A percentile compares a stretch with the other conserved stretches of the same genome.
Conservation (phyloP, 306 rosid genomes). For the Pterocarpus santalinus region DNA sequence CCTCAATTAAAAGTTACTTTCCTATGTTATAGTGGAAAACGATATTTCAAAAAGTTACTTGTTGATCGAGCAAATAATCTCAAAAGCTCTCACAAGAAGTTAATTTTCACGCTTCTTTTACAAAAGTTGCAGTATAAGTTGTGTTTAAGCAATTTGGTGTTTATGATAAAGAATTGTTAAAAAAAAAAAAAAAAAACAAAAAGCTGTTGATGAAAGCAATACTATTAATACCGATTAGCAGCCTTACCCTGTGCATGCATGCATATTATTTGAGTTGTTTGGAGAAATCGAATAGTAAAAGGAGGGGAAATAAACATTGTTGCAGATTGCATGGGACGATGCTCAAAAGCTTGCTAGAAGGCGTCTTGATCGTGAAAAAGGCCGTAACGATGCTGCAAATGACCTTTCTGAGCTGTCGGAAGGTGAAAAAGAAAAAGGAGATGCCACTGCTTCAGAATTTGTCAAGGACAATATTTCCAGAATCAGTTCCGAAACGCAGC, state of each 20-base stretch:
- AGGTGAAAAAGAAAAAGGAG: slow-evolving; percentile 80
- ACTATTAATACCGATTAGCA: no score
- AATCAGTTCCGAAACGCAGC: slow-evolving; percentile 61
- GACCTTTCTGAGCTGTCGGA: slow-evolving; percentile 83
- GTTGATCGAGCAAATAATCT: background rate
- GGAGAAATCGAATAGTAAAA: background rate
- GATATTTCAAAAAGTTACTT: background rate
- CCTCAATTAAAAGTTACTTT: slow-evolving; percentile 6
- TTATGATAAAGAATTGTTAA: no score
- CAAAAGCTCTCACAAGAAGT: background rate
- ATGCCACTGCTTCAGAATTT: slow-evolving; percentile 47
- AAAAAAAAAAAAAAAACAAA: no score
- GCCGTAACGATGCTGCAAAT: slow-evolving; percentile 72
- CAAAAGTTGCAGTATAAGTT: background rate
- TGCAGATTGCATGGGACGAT: slow-evolving; percentile 79
- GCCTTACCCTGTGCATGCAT: background rate
- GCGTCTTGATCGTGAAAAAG: slow-evolving; percentile 68
- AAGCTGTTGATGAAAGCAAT: no score
- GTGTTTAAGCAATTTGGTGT: background rate
- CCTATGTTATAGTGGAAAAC: background rate
- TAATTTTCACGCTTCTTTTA: background rate
- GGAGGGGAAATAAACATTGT: background rate
- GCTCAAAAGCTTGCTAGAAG: slow-evolving; percentile 63
- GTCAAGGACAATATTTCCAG: slow-evolving; percentile 51
- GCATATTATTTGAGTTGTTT: background rate